These are phyloP conservation scores for Phytophthora aleatoria DNA, from an alignment of 352 stramenopile genomes.

Conservation along the genomic window DNA sequence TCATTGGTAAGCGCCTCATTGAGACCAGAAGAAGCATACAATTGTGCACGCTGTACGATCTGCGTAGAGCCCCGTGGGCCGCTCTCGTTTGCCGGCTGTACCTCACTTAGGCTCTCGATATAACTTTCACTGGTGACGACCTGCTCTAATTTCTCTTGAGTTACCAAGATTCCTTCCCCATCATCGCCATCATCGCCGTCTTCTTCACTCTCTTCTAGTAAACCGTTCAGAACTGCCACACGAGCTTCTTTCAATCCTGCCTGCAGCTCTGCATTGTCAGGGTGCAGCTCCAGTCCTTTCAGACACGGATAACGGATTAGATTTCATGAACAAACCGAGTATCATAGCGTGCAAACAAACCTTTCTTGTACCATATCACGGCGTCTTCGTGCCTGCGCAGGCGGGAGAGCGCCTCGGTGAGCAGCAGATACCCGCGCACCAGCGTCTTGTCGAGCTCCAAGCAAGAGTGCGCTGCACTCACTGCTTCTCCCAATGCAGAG, in stretches of 20 bases:
- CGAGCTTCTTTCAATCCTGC: conserved; percentile 51
- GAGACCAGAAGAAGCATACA: conserved; percentile 22
- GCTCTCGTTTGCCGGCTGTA: not conserved
- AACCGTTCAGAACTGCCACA: conserved; percentile 54
- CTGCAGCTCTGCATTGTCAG: conserved; percentile 45
- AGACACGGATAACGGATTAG: not conserved
- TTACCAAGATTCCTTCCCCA: not conserved
- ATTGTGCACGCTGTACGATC: conserved; percentile 30
- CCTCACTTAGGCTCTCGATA: conserved; percentile 3
- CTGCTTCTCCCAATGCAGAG: conserved; percentile 32
- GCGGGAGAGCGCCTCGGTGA: conserved; percentile 41
- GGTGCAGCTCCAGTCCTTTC: conserved; percentile 53
- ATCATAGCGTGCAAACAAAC: conserved; percentile 13
- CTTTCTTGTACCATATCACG: conserved; percentile 57
- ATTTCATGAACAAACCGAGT: not conserved
- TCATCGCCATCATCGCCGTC: conserved; percentile 34
- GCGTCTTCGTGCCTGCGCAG: conserved; percentile 43
- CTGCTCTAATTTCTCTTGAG: conserved; percentile 2
- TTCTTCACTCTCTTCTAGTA: conserved; percentile 45
- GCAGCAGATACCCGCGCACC: conserved; percentile 38
- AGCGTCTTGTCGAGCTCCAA: conserved; percentile 29
- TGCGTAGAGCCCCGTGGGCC: conserved; percentile 12
- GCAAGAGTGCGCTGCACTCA: conserved; percentile 32
- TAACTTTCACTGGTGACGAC: not conserved
- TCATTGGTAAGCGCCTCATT: conserved; percentile 11